Conservation (phyloP, 148 eudicot species). For the Rhododendron vialii region DNA sequence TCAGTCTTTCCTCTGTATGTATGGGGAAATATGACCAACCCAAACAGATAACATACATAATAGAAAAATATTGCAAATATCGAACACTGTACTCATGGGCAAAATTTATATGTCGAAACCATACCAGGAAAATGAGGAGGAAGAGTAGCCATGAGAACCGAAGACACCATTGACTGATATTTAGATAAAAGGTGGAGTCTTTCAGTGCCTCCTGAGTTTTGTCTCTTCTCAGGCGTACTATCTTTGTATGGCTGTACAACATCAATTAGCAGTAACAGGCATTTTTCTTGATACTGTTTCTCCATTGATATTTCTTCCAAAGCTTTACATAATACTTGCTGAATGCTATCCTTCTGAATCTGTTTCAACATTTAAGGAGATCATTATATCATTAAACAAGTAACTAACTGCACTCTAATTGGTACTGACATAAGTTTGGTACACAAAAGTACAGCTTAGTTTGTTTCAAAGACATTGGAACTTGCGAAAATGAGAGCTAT, state of each 20-base stretch:
- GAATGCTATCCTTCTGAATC: slow-evolving; percentile 54
- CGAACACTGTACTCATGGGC: background rate
- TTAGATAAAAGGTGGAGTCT: slow-evolving; percentile 49
- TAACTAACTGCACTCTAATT: background rate
- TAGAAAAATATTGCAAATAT: background rate
- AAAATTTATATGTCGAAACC: slow-evolving; percentile 13
- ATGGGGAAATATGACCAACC: background rate
- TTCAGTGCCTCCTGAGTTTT: slow-evolving; percentile 29
- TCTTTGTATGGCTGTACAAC: slow-evolving; percentile 47
- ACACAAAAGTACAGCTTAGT: background rate
- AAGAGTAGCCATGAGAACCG: slow-evolving; percentile 78
- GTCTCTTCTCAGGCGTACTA: slow-evolving; percentile 26
- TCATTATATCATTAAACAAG: background rate
- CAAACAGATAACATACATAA: background rate
- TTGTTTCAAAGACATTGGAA: background rate
- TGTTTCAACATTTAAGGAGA: slow-evolving; percentile 22
- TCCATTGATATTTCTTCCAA: slow-evolving; percentile 69
- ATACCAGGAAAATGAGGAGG: slow-evolving; percentile 90
- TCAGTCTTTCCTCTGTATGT: background rate
- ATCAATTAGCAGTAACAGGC: slow-evolving; percentile 51
- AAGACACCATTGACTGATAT: slow-evolving; percentile 73
- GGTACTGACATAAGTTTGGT: background rate
- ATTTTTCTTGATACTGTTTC: slow-evolving; percentile 73
- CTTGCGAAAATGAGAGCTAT: background rate
- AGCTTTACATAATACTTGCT: slow-evolving; percentile 58